These are phyloP conservation scores for Jasminum sambac DNA, from an alignment of 257 asterid genomes.

Conservation along the genomic window DNA sequence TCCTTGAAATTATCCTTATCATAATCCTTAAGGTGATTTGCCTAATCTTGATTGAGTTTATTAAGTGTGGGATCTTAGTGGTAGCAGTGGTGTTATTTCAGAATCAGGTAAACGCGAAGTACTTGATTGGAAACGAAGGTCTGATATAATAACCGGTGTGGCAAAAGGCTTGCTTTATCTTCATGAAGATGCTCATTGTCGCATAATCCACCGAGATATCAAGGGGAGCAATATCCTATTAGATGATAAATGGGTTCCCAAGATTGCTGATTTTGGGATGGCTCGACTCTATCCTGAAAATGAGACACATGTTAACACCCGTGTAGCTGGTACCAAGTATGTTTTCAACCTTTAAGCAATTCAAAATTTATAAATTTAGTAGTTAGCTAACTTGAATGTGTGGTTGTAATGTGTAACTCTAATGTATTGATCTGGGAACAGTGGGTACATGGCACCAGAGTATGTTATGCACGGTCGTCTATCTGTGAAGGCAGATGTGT, in stretches of 20 bases:
- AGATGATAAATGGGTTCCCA: conserved; percentile 84
- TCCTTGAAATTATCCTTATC: neutral
- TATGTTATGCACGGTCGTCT: conserved; percentile 76
- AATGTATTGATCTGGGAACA: conserved; percentile 37
- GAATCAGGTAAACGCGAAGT: conserved; percentile 52
- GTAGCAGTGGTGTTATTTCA: conserved; percentile 31
- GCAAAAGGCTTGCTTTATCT: conserved; percentile 90
- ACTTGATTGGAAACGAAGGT: conserved; percentile 78
- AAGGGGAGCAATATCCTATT: conserved; percentile 89
- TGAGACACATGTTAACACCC: conserved; percentile 76
- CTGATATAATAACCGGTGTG: conserved; percentile 62
- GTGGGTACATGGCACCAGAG: conserved; percentile 99
- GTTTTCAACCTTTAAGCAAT: conserved; percentile 17
- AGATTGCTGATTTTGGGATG: conserved; percentile 95
- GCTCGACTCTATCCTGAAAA: conserved; percentile 84
- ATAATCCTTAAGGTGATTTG: neutral
- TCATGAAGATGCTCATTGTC: conserved; percentile 77
- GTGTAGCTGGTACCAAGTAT: conserved; percentile 94
- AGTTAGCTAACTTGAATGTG: too few species aligned
- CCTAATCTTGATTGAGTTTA: neutral
- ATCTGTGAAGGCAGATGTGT: conserved; percentile 80
- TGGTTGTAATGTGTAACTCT: too few species aligned
- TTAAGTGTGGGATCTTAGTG: conserved; percentile 13
- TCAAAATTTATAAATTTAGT: neutral
- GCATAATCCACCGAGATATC: conserved; percentile 90